Conservation (phyloP, 345 rosid species). For the Aquilaria malaccensis region DNA sequence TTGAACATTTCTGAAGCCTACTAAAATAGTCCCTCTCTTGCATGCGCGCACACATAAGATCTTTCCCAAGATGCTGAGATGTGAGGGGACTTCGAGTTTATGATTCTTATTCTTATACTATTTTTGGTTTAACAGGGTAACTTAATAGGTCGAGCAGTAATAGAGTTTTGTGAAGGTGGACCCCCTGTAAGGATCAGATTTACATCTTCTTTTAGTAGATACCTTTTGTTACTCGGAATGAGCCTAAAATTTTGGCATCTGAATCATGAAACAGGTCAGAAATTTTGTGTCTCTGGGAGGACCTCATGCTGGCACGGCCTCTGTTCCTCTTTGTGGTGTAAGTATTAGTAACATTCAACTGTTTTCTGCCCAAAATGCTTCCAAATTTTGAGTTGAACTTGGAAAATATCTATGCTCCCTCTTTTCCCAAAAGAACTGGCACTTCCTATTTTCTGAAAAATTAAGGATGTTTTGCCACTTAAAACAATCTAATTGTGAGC, state of each 20-base stretch:
- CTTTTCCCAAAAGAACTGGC: background rate
- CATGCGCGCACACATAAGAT: no score
- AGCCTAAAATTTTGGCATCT: slow-evolving; percentile 8
- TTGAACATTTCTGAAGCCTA: no score
- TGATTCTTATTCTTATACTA: background rate
- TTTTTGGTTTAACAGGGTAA: slow-evolving; percentile 57
- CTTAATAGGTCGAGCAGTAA: slow-evolving; percentile 78
- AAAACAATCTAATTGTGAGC: no score
- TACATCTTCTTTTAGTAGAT: background rate
- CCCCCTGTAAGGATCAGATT: slow-evolving; percentile 49
- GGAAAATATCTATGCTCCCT: no score
- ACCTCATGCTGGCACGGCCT: slow-evolving; percentile 97
- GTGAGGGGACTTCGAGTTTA: no score
- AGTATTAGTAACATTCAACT: slow-evolving; percentile 18
- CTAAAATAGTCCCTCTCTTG: no score
- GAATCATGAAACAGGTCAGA: slow-evolving; percentile 43
- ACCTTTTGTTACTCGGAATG: background rate
- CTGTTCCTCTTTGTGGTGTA: slow-evolving; percentile 95
- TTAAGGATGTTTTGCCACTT: no score
- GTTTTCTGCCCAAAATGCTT: background rate
- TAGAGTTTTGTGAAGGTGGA: slow-evolving; percentile 77
- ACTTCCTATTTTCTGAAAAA: no score
- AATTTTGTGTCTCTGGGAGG: slow-evolving; percentile 86
- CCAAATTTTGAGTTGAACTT: background rate
- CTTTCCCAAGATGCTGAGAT: no score